A percentile compares a stretch with the other conserved stretches of the same genome.
These are phyloP conservation scores for Alternaria incomplexa DNA, from an alignment of 2,329 filamentous ascomycete genomes.

Conservation along the genomic window DNA sequence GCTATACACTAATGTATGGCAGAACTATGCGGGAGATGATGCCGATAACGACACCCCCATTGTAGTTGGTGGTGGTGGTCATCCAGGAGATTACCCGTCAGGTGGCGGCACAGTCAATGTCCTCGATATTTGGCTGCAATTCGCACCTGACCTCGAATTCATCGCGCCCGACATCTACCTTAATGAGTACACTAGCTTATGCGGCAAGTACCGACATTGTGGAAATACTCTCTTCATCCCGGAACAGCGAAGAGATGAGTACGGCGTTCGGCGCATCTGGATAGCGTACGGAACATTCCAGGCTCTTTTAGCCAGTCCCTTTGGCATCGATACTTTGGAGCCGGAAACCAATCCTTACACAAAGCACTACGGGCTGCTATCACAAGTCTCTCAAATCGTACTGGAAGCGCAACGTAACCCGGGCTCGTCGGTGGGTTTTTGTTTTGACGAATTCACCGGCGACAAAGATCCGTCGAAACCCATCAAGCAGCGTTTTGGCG, in stretches of 20 bases:
- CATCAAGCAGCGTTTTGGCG: slow-evolving; percentile 43
- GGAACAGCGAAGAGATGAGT: slow-evolving; percentile 59
- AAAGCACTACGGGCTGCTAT: slow-evolving; percentile 51
- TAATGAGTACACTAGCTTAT: slow-evolving; percentile 55
- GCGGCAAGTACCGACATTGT: slow-evolving; percentile 53
- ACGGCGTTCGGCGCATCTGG: slow-evolving; percentile 35
- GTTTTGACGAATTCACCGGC: slow-evolving; percentile 48
- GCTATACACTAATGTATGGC: slow-evolving; percentile 57
- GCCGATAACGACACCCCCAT: slow-evolving; percentile 39
- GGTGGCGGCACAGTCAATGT: slow-evolving; percentile 44
- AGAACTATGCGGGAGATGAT: slow-evolving; percentile 44
- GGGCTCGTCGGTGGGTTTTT: slow-evolving; percentile 50
- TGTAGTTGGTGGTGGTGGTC: slow-evolving; percentile 52
- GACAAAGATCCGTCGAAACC: slow-evolving; percentile 36
- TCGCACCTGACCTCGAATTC: slow-evolving; percentile 55
- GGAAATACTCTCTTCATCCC: slow-evolving; percentile 59
- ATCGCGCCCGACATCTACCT: slow-evolving; percentile 59
- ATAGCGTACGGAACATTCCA: slow-evolving; percentile 31
- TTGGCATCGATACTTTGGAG: slow-evolving; percentile 52
- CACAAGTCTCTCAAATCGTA: slow-evolving; percentile 41
- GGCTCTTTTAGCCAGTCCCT: slow-evolving; percentile 28
- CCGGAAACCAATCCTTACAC: slow-evolving; percentile 40
- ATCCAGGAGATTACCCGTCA: slow-evolving; percentile 57
- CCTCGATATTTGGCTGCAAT: slow-evolving; percentile 55
- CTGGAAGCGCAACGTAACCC: slow-evolving; percentile 46